A percentile compares a stretch with the other conserved stretches of the same genome.
Conservation (phyloP, 140 eudicot species). For the Erigeron philadelphicus region DNA sequence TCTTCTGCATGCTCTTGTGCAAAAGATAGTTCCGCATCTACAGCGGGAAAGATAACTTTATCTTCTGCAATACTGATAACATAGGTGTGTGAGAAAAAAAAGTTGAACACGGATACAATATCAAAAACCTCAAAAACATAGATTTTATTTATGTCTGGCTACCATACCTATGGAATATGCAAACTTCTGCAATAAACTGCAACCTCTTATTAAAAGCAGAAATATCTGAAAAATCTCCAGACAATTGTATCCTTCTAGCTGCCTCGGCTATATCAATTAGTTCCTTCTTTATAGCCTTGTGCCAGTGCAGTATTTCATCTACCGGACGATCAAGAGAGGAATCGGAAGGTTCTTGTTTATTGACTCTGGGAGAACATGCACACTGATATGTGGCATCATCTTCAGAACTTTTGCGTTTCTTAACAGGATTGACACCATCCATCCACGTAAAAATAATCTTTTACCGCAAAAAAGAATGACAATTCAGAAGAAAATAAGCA, state of each 20-base stretch:
- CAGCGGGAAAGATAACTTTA: slow-evolving; percentile 92
- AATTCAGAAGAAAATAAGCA: slow-evolving; percentile 28
- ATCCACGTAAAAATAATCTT: slow-evolving; percentile 93
- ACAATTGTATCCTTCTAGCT: slow-evolving; percentile 67
- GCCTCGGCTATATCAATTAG: slow-evolving; percentile 82
- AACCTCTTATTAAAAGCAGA: slow-evolving; percentile 76
- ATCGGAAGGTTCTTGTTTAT: slow-evolving; percentile 36
- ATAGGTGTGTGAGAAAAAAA: slow-evolving; percentile 16
- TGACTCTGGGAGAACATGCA: slow-evolving; percentile 54
- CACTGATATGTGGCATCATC: slow-evolving; percentile 41
- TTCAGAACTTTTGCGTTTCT: slow-evolving; percentile 49
- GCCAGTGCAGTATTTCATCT: slow-evolving; percentile 97
- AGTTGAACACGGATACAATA: neutral
- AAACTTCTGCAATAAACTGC: slow-evolving; percentile 92
- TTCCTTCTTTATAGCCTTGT: slow-evolving; percentile 82
- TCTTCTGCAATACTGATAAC: slow-evolving; percentile 97
- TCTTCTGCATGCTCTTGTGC: slow-evolving; percentile 95
- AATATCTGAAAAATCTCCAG: slow-evolving; percentile 79
- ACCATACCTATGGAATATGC: slow-evolving; percentile 79
- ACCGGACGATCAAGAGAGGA: slow-evolving; percentile 53
- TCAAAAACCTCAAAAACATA: neutral
- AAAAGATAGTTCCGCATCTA: slow-evolving; percentile 81
- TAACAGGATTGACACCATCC: slow-evolving; percentile 59
- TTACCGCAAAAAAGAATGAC: slow-evolving; percentile 19
- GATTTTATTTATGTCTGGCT: neutral